A percentile compares a stretch with the other conserved stretches of the same genome.
Evolutionary conservation across 2,329 filamentous ascomycete genomes (phyloP).

Genomic region (Graphilbum fragrans): DNA sequence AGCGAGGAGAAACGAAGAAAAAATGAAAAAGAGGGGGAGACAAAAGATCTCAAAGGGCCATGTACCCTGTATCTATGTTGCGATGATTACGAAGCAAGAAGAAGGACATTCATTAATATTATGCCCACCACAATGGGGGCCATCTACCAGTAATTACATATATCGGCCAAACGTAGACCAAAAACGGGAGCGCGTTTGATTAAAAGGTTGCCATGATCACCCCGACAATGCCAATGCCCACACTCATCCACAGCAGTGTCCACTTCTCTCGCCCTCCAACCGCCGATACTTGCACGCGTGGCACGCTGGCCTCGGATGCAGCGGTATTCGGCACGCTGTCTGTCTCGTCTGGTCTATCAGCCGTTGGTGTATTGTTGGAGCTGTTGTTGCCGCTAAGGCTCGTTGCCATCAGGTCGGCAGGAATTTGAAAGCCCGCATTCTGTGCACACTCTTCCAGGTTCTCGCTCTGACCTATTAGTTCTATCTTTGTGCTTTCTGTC

Average conservation of each 20-base stretch:
- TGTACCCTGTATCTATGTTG: not conserved
- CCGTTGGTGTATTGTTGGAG: too few relatives aligned
- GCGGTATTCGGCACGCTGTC: too few relatives aligned
- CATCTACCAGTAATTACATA: too few relatives aligned
- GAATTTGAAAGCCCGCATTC: conserved; percentile 19
- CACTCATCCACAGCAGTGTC: conserved; percentile 13
- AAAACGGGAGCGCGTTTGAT: not conserved
- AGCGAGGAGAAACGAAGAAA: not conserved
- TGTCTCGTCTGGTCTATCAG: too few relatives aligned
- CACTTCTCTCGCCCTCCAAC: conserved; percentile 11
- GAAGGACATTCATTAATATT: too few relatives aligned
- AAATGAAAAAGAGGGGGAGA: not conserved
- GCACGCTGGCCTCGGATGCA: conserved; percentile 1
- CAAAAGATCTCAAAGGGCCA: not conserved
- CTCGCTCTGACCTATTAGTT: conserved; percentile 16
- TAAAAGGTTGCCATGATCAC: conserved; percentile 16
- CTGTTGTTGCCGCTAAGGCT: too few relatives aligned
- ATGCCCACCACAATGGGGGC: too few relatives aligned
- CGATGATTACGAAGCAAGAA: too few relatives aligned
- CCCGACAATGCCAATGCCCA: conserved; percentile 14
- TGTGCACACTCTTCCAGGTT: conserved; percentile 20
- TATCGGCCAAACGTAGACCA: not conserved
- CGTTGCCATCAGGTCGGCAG: too few relatives aligned
- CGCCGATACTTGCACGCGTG: conserved; percentile 7
- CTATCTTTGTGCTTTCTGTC: not conserved